Base-by-base conservation (phyloP, 768 basidiomycete species). In the Tylopilus sp. region DNA sequence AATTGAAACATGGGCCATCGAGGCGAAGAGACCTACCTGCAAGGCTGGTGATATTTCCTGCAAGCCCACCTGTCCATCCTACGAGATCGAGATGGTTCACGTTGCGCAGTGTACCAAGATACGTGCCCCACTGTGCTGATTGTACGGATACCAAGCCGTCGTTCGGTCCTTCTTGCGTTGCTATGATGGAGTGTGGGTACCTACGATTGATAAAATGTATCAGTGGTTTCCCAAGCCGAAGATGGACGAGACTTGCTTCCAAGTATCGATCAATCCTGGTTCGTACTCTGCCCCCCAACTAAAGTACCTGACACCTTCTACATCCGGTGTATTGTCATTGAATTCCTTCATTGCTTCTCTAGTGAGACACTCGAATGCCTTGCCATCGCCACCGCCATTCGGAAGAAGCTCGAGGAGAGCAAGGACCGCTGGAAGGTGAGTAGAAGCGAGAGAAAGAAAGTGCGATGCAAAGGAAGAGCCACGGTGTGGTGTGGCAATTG, bases 391-490 rank as follows among this genome's bases (percentile, higher is more conserved):
- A 1, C 92, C 91, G 11, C 95, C 91, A 53, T 90, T 96, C 1
- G 95, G 89, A 3, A 93, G 80, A 37, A 97, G 66, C 57, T 93
- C 88, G 21, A 99, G 81, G 16, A 90, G 74, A 19, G 84, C 78
- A 26, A 91, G 75, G 16, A 91, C 79, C 4, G 82, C 81, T 19
- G 88, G 85, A 72, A 91, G 78, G 38, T 83, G 82, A 13, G 75
- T 63, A 11, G 71, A 78, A 11, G 89, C 89, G n/a, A 92, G 76
- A 12, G 78, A 74, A 42, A 96, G 79, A 66, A 95, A 91, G 68
- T 92, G 90, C 67, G 96, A 89, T 1, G 96, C 96, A 60, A 98
- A 98, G 1, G 87, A 76, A 22, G 93, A 95, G 8, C 97, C 97
- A 36, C 89, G 85, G 61, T 99, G 97, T 2, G 97, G 97, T 0